These are phyloP conservation scores for Castanea crenata DNA, from an alignment of 306 rosid genomes.

Conservation along the genomic window DNA sequence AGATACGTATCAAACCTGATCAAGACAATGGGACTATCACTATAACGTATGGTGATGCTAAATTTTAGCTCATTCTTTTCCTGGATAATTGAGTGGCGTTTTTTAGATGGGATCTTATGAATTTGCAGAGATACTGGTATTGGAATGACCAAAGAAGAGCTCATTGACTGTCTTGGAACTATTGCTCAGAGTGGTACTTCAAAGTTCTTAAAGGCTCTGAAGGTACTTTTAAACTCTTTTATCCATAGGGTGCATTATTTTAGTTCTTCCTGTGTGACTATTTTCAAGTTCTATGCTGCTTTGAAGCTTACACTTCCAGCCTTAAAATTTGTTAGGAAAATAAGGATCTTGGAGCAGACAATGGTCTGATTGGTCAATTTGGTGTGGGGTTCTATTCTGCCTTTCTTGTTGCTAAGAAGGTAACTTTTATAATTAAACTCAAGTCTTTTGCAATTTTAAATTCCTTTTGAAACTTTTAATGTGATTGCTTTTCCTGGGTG, in stretches of 20 bases:
- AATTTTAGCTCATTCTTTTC: not conserved
- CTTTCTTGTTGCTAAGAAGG: slow-evolving; percentile 97
- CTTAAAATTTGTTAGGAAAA: slow-evolving; percentile 57
- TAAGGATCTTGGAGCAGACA: slow-evolving; percentile 87
- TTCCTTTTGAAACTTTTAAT: slow-evolving; percentile 2
- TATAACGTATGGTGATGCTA: slow-evolving; percentile 52
- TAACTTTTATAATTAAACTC: slow-evolving; percentile 15
- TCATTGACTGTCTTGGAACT: slow-evolving; percentile 96
- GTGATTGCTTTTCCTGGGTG: not conserved
- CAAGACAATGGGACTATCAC: slow-evolving; percentile 85
- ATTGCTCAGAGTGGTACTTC: slow-evolving; percentile 99
- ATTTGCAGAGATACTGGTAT: slow-evolving; percentile 81
- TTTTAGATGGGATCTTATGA: slow-evolving; percentile 4
- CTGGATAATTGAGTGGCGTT: not conserved
- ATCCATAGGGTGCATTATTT: not conserved
- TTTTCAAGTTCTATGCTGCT: not conserved
- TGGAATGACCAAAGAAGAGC: slow-evolving; percentile 96
- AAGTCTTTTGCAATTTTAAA: not conserved
- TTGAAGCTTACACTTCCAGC: not conserved
- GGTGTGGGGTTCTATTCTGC: slow-evolving; percentile 99
- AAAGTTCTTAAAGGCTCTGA: slow-evolving; percentile 84
- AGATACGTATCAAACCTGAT: slow-evolving; percentile 86
- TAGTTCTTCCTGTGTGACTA: not conserved
- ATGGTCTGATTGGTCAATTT: slow-evolving; percentile 89
- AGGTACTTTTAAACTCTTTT: slow-evolving; percentile 41